Base-by-base conservation (phyloP, 1,284 basidiomycete genomes). In the Tilletia walkeri region DNA sequence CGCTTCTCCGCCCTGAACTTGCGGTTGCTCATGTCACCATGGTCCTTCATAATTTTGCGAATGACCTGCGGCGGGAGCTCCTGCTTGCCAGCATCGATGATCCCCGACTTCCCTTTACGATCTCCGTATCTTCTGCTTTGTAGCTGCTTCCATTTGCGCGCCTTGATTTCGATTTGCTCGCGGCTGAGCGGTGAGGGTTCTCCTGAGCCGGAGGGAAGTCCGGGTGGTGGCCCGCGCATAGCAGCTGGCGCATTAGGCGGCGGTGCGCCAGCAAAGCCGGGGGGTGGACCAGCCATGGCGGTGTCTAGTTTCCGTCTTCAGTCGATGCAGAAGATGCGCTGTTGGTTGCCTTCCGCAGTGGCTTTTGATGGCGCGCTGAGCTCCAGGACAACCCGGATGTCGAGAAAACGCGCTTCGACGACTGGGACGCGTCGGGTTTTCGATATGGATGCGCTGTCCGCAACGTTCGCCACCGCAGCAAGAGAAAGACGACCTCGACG, bases 1-100 rank as follows among this genome's bases (percentile, higher is more conserved):
- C 96, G 93, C 86, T 99, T 99, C 88, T 99, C 96, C 83, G 95
- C 95, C 76, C 96, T 88, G 85, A 97, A 99, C 86, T 86, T 85
- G 73, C 85, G 79, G 74, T 85, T 85, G 67, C 80, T 80, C 75
- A 84, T 82, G 72, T 84, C 83, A 38, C 83, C 83, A 69, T 84
- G 83, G 73, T 84, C 83, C 72, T 84, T 84, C 73, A 84, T 79
- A 69, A 84, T 83, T 70, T 84, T 84, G 39, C 83, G 70, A 6
- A 82, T 75, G 69, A 97, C 95, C 85, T 99, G 96, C 48, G 93
- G 80, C 73, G 87, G 85, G 72, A 86, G 80, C 71, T 84, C 80
- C 72, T 94, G 93, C 85, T 95, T 95, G 67, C 93, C 94, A 88
- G 93, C 92, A 84, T 95, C 94, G 75, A 95, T 89, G 80, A 90